A percentile compares a stretch with the other conserved stretches of the same genome.
phyloP scores from a whole-genome alignment of 2,329 filamentous ascomycete species.

The Apiospora arundinis region DNA sequence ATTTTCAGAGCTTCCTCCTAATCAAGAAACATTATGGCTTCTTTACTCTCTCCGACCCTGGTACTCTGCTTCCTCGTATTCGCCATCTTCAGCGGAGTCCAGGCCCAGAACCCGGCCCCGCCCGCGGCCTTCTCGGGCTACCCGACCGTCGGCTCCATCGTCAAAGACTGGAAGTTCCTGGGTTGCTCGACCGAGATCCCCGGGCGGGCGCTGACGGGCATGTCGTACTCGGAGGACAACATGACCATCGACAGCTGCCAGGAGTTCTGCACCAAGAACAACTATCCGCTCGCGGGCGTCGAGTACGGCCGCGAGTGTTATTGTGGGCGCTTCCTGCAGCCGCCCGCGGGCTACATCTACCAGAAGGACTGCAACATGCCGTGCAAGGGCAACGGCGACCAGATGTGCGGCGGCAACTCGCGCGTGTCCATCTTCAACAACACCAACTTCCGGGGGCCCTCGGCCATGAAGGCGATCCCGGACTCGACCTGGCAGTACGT shows the following conservation, averaged over 20 bases:
- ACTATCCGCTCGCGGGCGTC: slow-evolving; percentile 27
- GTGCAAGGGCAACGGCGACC: slow-evolving; percentile 31
- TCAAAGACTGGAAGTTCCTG: slow-evolving; percentile 26
- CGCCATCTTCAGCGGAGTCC: neutral
- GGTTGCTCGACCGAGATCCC: slow-evolving; percentile 29
- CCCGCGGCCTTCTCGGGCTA: slow-evolving; percentile 10
- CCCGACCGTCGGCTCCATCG: slow-evolving; percentile 14
- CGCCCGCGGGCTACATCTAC: slow-evolving; percentile 29
- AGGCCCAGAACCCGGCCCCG: neutral
- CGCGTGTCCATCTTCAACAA: slow-evolving; percentile 31
- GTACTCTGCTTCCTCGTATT: neutral
- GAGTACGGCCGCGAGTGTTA: slow-evolving; percentile 32
- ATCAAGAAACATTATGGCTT: neutral
- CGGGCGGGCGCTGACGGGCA: slow-evolving; percentile 28
- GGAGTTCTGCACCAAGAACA: slow-evolving; percentile 29
- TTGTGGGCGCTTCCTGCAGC: slow-evolving; percentile 26
- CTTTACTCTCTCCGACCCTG: neutral
- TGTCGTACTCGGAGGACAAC: slow-evolving; percentile 26
- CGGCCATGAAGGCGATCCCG: slow-evolving; percentile 27
- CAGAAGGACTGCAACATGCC: slow-evolving; percentile 29
- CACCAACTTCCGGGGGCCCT: slow-evolving; percentile 25
- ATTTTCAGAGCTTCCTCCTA: neutral
- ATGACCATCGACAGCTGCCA: slow-evolving; percentile 32
- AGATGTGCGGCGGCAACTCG: slow-evolving; percentile 34
- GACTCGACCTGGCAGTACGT: slow-evolving; percentile 23